phyloP scores from a whole-genome alignment of 768 basidiomycete genomes.

The Trametes meyenii region DNA sequence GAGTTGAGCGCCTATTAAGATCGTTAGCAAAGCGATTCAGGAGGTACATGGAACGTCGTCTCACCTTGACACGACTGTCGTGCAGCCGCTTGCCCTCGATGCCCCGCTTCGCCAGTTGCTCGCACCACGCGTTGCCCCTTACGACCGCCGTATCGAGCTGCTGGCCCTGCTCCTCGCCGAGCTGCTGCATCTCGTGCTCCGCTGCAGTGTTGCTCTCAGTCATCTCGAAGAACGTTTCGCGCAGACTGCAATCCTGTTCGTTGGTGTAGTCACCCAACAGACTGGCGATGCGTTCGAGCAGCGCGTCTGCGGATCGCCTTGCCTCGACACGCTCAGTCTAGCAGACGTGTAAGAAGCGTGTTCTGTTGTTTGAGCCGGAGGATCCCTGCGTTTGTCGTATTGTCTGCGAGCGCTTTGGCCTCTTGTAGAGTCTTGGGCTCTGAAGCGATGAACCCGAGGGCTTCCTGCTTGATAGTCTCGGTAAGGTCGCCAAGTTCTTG shows the following conservation, averaged over 20 bases:
- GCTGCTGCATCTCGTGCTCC: conserved; percentile 50
- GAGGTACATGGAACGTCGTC: conserved; percentile 2
- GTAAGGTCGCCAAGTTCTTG: conserved; percentile 60
- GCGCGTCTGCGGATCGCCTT: conserved; percentile 67
- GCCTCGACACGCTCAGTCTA: conserved; percentile 70
- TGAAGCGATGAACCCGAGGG: conserved; percentile 54
- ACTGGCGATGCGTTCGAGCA: conserved; percentile 74
- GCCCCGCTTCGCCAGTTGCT: conserved; percentile 46
- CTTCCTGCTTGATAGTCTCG: conserved; percentile 60
- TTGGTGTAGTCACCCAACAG: conserved; percentile 72
- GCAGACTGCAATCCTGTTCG: conserved; percentile 67
- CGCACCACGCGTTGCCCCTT: conserved; percentile 45
- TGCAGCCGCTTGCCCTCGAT: conserved; percentile 56
- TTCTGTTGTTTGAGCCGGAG: conserved; percentile 73
- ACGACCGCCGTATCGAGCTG: conserved; percentile 45
- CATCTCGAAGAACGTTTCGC: conserved; percentile 56
- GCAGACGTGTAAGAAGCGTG: conserved; percentile 54
- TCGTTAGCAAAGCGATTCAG: conserved; percentile 10
- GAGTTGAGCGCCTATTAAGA: conserved; percentile 43
- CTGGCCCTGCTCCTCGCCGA: conserved; percentile 52
- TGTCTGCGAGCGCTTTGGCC: conserved; percentile 50
- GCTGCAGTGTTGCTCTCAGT: conserved; percentile 60
- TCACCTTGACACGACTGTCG: conserved; percentile 64
- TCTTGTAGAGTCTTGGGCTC: conserved; percentile 56
- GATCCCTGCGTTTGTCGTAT: conserved; percentile 55